Conservation (phyloP, 306 rosid genomes). For the Luffa aegyptiaca region DNA sequence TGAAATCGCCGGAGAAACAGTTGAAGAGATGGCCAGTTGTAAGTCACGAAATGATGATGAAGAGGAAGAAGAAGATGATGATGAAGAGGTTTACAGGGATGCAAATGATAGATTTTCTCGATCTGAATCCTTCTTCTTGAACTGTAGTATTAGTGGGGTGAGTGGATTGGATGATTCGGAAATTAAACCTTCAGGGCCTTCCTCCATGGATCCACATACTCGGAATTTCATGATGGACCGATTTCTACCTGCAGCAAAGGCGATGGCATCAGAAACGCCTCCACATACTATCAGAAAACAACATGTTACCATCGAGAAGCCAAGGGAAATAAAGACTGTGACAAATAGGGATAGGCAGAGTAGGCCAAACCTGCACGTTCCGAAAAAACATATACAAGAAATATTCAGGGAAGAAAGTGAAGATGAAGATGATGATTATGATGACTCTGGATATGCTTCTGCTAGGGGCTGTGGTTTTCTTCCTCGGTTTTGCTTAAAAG, state of each 20-base stretch:
- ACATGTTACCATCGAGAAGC: conserved; percentile 32
- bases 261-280: conserved; percentile 57
- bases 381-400: conserved; percentile 23
- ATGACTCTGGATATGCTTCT: conserved; percentile 20
- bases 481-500: conserved; percentile 35
- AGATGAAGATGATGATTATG: conserved; percentile 29
- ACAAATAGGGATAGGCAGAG: conserved; percentile 13
- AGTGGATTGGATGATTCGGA: conserved; percentile 59
- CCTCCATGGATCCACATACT: conserved; percentile 40
- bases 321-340: conserved; percentile 31
- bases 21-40: conserved; percentile 13
- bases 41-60: conserved; percentile 11
- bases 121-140: conserved; percentile 58
- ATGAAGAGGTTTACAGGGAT: conserved; percentile 49
- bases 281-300: conserved; percentile 39
- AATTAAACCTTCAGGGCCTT: conserved; percentile 27
- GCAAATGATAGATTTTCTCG: conserved; percentile 69
- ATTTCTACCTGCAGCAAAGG: conserved; percentile 86
- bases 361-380: conserved; percentile 27
- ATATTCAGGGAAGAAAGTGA: conserved; percentile 32
- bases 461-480: conserved; percentile 41
- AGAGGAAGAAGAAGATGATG: conserved; percentile 29
- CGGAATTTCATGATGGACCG: conserved; percentile 78
- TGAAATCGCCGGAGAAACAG: conserved; percentile 17
- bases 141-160: conserved; percentile 57